Percentiles rank a stretch among this genome's conserved stretches.
Conservation (phyloP, 2,329 filamentous ascomycete species). For the Akanthomyces lecanii region DNA sequence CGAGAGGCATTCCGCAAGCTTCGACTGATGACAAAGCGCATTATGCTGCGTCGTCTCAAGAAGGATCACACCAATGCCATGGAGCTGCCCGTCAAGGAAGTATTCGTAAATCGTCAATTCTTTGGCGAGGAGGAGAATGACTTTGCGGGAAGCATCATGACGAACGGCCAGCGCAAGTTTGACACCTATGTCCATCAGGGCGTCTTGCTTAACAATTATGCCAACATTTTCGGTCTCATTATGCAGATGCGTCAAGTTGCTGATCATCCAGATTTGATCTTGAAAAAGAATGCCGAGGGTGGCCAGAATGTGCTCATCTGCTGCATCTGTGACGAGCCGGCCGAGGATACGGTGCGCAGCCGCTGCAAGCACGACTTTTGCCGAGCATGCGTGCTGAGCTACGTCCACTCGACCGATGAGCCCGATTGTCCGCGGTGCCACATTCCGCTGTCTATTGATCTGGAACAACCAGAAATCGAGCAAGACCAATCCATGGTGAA, state of each 20-base stretch:
- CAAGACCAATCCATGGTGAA: slow-evolving; percentile 83
- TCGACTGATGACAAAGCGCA: slow-evolving; percentile 80
- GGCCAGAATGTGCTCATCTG: slow-evolving; percentile 90
- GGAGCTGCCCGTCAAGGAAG: slow-evolving; percentile 93
- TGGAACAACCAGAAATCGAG: slow-evolving; percentile 92
- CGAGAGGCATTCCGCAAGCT: slow-evolving; percentile 73
- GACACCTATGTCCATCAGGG: slow-evolving; percentile 93
- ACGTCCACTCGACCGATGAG: slow-evolving; percentile 71
- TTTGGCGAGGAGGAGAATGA: slow-evolving; percentile 96
- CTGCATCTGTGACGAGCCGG: slow-evolving; percentile 92
- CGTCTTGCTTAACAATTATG: slow-evolving; percentile 94
- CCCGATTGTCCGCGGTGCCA: slow-evolving; percentile 88
- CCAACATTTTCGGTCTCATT: slow-evolving; percentile 97
- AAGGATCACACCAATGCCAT: slow-evolving; percentile 89
- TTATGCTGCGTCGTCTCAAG: slow-evolving; percentile 95
- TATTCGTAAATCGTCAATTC: slow-evolving; percentile 89
- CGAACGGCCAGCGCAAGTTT: slow-evolving; percentile 79
- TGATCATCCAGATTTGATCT: slow-evolving; percentile 88
- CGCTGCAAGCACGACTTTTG: slow-evolving; percentile 79
- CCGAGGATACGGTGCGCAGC: slow-evolving; percentile 90
- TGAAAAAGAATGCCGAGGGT: slow-evolving; percentile 81
- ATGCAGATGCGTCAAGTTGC: slow-evolving; percentile 99
- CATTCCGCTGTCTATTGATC: slow-evolving; percentile 82
- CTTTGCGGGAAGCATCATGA: slow-evolving; percentile 94
- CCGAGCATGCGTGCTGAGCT: slow-evolving; percentile 38